phyloP scores from a whole-genome alignment of 2,329 filamentous ascomycete genomes.

The Colletotrichum higginsianum region DNA sequence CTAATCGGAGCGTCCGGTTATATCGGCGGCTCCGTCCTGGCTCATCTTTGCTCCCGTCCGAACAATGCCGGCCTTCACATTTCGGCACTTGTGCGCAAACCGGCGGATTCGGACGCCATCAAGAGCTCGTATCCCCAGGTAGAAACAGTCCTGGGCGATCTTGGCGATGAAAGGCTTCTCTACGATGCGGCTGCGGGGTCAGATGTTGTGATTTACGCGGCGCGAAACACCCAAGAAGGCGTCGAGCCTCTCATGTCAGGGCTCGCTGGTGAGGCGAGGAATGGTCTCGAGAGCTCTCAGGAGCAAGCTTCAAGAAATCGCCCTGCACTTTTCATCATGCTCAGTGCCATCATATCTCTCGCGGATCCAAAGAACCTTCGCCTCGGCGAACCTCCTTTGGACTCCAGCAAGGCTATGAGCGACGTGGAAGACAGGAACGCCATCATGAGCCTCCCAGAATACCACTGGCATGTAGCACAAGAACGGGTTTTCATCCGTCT shows the following conservation, averaged over 20 bases:
- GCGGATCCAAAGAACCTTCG: constrained; percentile 26
- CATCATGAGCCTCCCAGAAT: not conserved
- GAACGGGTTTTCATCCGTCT: constrained; percentile 9
- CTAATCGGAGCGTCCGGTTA: constrained; percentile 14
- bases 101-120: not conserved
- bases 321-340: constrained; percentile 20
- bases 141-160: constrained; percentile 1
- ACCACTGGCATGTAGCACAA: constrained; percentile 25
- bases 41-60: not conserved
- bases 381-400: constrained; percentile 3
- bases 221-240: constrained; percentile 21
- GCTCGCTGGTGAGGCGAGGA: not conserved
- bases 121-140: constrained; percentile 4
- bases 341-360: constrained; percentile 29
- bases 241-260: constrained; percentile 5
- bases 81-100: constrained; percentile 1
- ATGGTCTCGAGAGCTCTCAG: too few species aligned
- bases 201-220: constrained; percentile 18
- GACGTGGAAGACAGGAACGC: not conserved
- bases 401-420: constrained; percentile 2
- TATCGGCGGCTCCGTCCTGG: constrained; percentile 10
- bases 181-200: not conserved
- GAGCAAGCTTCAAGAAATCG: too few species aligned
- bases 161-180: not conserved
- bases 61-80: not conserved